Conservation (phyloP, 192 early-diverging fungal genomes). For the Umbelopsis ramanniana region DNA sequence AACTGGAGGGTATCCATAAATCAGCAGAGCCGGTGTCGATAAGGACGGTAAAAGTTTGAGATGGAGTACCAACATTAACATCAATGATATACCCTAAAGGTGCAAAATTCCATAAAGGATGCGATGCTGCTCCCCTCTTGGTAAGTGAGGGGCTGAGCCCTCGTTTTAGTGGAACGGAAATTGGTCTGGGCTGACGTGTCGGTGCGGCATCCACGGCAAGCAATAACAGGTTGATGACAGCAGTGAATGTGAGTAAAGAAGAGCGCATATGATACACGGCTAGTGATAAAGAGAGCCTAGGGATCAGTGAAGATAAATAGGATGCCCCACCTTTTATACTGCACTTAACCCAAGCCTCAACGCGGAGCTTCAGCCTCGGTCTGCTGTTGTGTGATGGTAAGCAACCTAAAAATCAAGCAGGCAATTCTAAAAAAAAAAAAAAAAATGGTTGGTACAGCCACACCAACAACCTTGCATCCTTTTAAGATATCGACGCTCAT, state of each 20-base stretch:
- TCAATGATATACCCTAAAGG: neutral
- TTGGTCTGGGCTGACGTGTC: neutral
- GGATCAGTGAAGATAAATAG: neutral
- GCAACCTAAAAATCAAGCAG: neutral
- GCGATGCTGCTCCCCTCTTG: neutral
- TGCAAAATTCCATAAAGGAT: neutral
- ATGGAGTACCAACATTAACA: conserved; percentile 31
- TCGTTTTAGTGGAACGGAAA: neutral
- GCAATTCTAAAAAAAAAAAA: neutral
- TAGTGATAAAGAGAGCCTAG: neutral
- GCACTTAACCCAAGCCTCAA: neutral
- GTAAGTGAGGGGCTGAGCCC: neutral
- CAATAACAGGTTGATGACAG: neutral
- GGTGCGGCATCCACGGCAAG: neutral
- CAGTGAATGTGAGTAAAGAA: neutral
- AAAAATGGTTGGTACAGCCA: too few relatives aligned
- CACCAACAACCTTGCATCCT: too few relatives aligned
- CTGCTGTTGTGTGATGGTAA: neutral
- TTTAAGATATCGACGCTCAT: too few relatives aligned
- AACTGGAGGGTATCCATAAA: conserved; percentile 34
- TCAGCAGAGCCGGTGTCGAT: conserved; percentile 40
- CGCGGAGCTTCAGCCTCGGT: neutral
- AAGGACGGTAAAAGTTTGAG: conserved; percentile 33
- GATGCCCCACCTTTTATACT: neutral
- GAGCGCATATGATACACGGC: neutral